These are phyloP conservation scores for Lactarius evosmus DNA, from an alignment of 768 basidiomycete genomes.

Conservation along the genomic window DNA sequence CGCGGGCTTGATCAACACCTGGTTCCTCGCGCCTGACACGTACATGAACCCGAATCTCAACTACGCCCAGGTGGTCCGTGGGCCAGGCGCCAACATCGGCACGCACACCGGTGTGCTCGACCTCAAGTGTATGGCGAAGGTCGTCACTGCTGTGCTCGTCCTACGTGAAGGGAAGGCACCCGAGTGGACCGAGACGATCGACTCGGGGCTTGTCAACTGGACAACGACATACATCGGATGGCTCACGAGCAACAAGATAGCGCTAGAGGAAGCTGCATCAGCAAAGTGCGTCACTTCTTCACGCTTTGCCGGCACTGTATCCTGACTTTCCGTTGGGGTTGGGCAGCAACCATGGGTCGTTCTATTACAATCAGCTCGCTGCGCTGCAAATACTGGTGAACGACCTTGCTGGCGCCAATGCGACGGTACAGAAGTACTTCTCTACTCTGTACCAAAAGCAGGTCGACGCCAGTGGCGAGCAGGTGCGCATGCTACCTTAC, in stretches of 20 bases:
- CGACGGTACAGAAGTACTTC: constrained; percentile 32
- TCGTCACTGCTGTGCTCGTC: constrained; percentile 31
- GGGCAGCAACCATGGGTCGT: constrained; percentile 36
- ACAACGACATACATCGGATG: constrained; percentile 32
- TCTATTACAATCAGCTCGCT: constrained; percentile 34
- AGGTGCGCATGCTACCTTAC: constrained; percentile 4
- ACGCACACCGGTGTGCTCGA: constrained; percentile 25
- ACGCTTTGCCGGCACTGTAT: background rate
- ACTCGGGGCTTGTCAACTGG: constrained; percentile 32
- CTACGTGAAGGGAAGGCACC: constrained; percentile 29
- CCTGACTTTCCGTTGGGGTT: background rate
- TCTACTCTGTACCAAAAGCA: constrained; percentile 30
- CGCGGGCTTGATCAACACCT: constrained; percentile 32
- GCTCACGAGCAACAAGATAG: constrained; percentile 30
- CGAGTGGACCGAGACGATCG: constrained; percentile 31
- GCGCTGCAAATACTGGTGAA: constrained; percentile 33
- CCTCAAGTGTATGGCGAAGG: constrained; percentile 32
- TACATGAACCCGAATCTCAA: constrained; percentile 34
- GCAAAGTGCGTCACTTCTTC: constrained; percentile 30
- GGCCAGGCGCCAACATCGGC: constrained; percentile 10
- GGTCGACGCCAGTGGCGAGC: constrained; percentile 33
- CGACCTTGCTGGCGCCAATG: constrained; percentile 31
- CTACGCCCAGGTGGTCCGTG: constrained; percentile 26
- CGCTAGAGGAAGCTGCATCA: constrained; percentile 25
- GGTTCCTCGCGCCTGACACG: constrained; percentile 35